Evolutionary conservation across 2,329 filamentous ascomycete species (phyloP), one percentile per base, ranked within the genome.

Genomic region (Colletotrichum tofieldiae): DNA sequence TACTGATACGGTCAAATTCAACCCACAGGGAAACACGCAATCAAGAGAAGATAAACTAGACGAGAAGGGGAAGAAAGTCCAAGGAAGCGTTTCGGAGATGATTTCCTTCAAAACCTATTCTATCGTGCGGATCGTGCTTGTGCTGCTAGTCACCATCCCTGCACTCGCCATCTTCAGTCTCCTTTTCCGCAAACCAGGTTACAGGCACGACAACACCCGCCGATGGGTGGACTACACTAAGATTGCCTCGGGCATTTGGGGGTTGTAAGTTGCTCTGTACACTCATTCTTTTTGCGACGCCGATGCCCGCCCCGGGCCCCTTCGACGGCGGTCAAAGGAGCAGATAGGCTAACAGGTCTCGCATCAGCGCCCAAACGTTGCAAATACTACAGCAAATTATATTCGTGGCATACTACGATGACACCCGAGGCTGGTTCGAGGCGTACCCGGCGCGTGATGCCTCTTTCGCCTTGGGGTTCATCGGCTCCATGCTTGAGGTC

Each of bases 171-270:
- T 69, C 18, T 65, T 51, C 6, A 35, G 20, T 12, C 60, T 35
- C 26, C 20, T 65, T 23, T 8, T 65, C 23, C 59, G 66, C 23
- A 65, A 49, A 35, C 66, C 66, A 3, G 66, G 66, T 0, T 56
- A 56, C 20, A 41, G 20, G 5, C 66, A 65, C 29, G 66, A 69
- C 0, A 39, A 62, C 20, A 69, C 60, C 20, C 66, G 66, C 41
- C 61, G 60, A 49, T 69, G 66, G 66, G 66, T 69, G 0, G 60
- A 69, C 35, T 65, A 35, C 9, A 65, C 60, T 1, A 69, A 65
- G 32, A 29, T 18, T 20, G 66, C 35, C 23, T 23, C 56, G 5
- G 43, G 41, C 0, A 14, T 69, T 11, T 65, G 66, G 66, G 26
- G 5, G 1, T 1, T 39, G 66, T 69, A 41, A 65, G 66, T 16